Evolutionary conservation across 306 rosid genomes (phyloP).

Genomic region (Cucumis hystrix): DNA sequence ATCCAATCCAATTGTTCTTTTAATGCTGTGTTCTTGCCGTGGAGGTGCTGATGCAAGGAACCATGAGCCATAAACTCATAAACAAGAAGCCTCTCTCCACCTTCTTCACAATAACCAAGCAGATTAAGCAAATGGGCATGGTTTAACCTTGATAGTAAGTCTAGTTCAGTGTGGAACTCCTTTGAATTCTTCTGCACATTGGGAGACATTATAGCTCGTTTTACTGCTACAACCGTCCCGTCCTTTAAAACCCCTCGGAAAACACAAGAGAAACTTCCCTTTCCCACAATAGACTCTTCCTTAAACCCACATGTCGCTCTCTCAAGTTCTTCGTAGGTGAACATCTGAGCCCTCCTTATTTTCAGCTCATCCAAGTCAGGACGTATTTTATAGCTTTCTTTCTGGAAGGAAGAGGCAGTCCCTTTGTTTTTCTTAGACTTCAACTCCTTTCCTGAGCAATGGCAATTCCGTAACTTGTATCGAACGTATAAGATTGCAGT

Average conservation of each 20-base stretch:
- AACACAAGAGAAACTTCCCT: constrained; percentile 87
- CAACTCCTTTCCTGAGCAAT: constrained; percentile 27
- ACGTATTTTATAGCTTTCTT: constrained; percentile 37
- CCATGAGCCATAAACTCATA: constrained; percentile 96
- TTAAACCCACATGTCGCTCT: constrained; percentile 59
- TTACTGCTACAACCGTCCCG: constrained; percentile 76
- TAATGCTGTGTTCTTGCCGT: constrained; percentile 44
- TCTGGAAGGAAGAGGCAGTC: constrained; percentile 28
- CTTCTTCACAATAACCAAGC: constrained; percentile 84
- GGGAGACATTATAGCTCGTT: constrained; percentile 65
- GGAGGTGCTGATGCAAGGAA: constrained; percentile 72
- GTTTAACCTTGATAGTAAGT: constrained; percentile 66
- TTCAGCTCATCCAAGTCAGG: constrained; percentile 65
- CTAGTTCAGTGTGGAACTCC: constrained; percentile 85
- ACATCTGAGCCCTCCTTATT: constrained; percentile 67
- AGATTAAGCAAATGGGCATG: constrained; percentile 85
- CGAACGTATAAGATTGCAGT: constrained; percentile 64
- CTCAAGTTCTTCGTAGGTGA: constrained; percentile 69
- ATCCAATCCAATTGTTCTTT: constrained; percentile 83
- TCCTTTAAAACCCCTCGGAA: constrained; percentile 69
- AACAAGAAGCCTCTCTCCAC: constrained; percentile 78
- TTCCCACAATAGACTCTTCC: constrained; percentile 71
- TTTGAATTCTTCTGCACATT: constrained; percentile 70
- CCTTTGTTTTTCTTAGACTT: constrained; percentile 31
- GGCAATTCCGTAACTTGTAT: constrained; percentile 48